Evolutionary conservation across 75 land plant genomes (phyloP).

Genomic region (Selaginella tamariscina): DNA sequence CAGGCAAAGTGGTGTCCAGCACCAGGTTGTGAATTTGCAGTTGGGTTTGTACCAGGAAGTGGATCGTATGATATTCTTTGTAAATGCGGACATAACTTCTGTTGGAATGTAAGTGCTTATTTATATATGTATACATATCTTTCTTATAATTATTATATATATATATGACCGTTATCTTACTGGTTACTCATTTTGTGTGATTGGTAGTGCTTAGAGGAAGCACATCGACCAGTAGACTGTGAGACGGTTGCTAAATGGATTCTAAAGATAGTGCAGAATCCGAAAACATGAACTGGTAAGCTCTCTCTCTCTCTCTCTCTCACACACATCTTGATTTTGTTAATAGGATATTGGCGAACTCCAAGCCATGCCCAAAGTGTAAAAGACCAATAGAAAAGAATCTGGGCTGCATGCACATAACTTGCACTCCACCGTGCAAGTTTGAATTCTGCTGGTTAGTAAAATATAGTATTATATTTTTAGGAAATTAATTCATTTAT

Average conservation of each 20-base stretch:
- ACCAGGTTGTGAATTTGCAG: slow-evolving; percentile 93
- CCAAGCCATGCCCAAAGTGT: slow-evolving; percentile 11
- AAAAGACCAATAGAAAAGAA: slow-evolving; percentile 11
- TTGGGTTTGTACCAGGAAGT: slow-evolving; percentile 57
- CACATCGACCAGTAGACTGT: slow-evolving; percentile 10
- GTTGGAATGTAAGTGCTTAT: background rate
- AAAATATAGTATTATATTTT: background rate
- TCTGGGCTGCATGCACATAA: slow-evolving; percentile 8
- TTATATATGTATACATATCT: background rate
- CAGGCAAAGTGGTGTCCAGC: slow-evolving; percentile 99
- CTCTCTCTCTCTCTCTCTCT: background rate
- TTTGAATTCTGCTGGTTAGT: slow-evolving; percentile 10
- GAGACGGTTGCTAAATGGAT: slow-evolving; percentile 12
- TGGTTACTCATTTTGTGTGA: background rate
- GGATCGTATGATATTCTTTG: slow-evolving; percentile 66
- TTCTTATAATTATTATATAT: background rate
- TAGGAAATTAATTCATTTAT: slow-evolving; percentile 1
- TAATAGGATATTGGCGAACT: slow-evolving; percentile 4
- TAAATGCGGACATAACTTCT: slow-evolving; percentile 31
- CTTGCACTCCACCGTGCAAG: slow-evolving; percentile 9
- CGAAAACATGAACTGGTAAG: slow-evolving; percentile 9
- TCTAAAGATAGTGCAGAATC: slow-evolving; percentile 10
- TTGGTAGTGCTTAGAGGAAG: slow-evolving; percentile 12
- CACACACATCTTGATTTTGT: background rate
- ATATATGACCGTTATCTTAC: background rate